Conservation (phyloP, 2,329 filamentous ascomycete species). For the Ophiostoma quercus region DNA sequence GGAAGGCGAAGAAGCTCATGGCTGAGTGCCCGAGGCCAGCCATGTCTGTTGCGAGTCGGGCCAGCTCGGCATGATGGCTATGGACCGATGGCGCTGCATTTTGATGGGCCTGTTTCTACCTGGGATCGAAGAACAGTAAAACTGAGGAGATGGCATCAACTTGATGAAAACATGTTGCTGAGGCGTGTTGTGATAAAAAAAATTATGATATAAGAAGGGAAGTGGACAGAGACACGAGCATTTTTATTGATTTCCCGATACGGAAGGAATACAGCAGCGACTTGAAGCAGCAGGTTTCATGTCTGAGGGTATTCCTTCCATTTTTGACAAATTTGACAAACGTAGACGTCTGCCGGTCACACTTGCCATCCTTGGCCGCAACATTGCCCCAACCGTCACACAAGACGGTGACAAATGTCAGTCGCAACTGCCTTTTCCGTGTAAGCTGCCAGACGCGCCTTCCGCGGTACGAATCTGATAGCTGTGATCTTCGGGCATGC, state of each 20-base stretch:
- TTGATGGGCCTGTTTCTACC: background rate
- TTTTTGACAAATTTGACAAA: background rate
- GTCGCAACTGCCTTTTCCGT: constrained; percentile 12
- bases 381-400: background rate
- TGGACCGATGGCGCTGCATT: background rate
- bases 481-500: background rate
- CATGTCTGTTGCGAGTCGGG: background rate
- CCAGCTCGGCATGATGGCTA: background rate
- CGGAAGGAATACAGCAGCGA: background rate
- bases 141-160: too few species aligned
- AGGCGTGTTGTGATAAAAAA: background rate
- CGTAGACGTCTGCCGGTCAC: background rate
- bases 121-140: too few species aligned
- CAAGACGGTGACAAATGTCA: background rate
- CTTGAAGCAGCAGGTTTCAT: background rate
- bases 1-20: background rate
- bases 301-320: background rate
- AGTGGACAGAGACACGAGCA: background rate
- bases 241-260: background rate
- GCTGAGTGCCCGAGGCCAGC: background rate
- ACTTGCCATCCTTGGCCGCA: background rate
- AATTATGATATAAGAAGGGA: background rate
- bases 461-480: background rate
- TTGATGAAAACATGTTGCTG: background rate
- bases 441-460: constrained; percentile 8